Evolutionary conservation across 148 eudicot species (phyloP), one percentile per base, ranked within the genome.

Genomic region (Linanthus parryae): DNA sequence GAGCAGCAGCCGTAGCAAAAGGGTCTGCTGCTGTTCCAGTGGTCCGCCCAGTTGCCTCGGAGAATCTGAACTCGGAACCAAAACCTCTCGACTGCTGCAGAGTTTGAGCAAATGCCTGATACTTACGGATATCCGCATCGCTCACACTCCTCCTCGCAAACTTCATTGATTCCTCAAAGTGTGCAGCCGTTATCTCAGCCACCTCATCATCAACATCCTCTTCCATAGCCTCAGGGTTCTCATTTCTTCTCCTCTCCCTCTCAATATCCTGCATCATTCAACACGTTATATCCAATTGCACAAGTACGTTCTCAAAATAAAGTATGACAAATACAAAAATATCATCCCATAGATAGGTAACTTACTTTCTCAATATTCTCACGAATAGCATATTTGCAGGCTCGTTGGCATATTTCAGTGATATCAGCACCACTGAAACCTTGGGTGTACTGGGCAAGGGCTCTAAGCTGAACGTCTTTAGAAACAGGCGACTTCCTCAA

Each of bases 341-440:
- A 31, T 11, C 14, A 7, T 5, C 43, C 7, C 4, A 6, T 38
- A 13, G 2, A 17, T 2, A 3, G 13, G 22, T 22, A 11, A 56
- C 76, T 66, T 78, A 74, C 94, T 61, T 85, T 81, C 72, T 85
- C 94, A 58, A 85, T 85, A 57, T 81, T 81, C 63, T 85, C 94
- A 22, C 94, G 48, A n/a, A 85, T 85, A 11, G 94, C 94, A 56
- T 85, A 85, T 55, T 85, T 85, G 80, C 85, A 78, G 0, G 94
- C 82, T 13, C 94, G 88, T 59, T 85, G 94, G 59, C 94, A 85
- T 14, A 85, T 85, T 69, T 85, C 94, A n/a, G n/a, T n/a, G n/a
- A n/a, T n/a, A n/a, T n/a, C n/a, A n/a, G n/a, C n/a, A n/a, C n/a
- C n/a, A n/a, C 94, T 85, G 56, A 85, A 85, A 21, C 94, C 94